phyloP scores from a whole-genome alignment of 2,329 filamentous ascomycete species.

The Calonectria ilicicola region DNA sequence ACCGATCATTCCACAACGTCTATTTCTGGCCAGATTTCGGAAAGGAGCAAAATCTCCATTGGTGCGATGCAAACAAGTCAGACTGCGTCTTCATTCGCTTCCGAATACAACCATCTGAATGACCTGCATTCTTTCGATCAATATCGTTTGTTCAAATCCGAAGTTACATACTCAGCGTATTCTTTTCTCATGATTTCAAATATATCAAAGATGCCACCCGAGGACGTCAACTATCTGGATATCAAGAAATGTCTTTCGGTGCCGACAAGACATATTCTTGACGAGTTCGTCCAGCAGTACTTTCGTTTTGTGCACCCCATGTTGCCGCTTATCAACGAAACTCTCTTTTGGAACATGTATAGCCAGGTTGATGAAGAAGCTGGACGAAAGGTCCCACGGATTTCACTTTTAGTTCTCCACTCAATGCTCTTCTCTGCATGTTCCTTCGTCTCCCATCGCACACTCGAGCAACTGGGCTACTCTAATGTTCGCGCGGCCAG shows the following conservation, averaged over 20 bases:
- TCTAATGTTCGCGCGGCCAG: neutral
- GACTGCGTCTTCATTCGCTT: neutral
- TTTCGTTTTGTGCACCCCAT: slow-evolving; percentile 61
- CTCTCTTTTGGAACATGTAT: slow-evolving; percentile 45
- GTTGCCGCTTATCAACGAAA: slow-evolving; percentile 58
- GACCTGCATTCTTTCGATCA: neutral
- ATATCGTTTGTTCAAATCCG: neutral
- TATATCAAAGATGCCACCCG: neutral
- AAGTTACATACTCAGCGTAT: neutral
- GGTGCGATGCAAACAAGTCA: neutral
- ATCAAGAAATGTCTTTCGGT: slow-evolving; percentile 57
- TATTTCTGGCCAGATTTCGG: too few species aligned
- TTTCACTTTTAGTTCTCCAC: slow-evolving; percentile 6
- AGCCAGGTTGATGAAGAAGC: slow-evolving; percentile 25
- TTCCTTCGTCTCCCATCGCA: neutral
- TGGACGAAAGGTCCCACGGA: neutral
- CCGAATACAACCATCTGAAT: neutral
- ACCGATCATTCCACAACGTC: neutral
- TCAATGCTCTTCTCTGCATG: slow-evolving; percentile 8
- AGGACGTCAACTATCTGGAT: slow-evolving; percentile 5
- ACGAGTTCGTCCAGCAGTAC: slow-evolving; percentile 62
- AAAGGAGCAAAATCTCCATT: neutral
- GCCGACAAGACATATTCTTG: slow-evolving; percentile 54
- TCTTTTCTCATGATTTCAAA: neutral
- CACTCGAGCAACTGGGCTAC: neutral